Conservation (phyloP, 352 stramenopile genomes). For the Phytophthora citrophthora region DNA sequence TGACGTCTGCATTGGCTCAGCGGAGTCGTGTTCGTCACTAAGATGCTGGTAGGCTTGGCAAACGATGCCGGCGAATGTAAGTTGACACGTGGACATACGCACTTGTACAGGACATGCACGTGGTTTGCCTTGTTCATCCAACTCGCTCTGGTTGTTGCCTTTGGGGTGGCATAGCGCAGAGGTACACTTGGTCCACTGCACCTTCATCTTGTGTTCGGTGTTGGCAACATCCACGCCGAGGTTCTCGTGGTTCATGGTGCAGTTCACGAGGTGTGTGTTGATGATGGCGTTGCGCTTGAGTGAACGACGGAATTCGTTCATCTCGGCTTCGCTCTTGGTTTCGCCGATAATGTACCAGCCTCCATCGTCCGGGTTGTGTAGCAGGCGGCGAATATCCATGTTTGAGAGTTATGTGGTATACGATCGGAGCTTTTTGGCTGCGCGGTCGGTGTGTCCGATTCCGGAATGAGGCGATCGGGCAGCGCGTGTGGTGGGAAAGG, state of each 20-base stretch:
- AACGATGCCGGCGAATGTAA: constrained; percentile 73
- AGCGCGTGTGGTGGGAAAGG: constrained; percentile 19
- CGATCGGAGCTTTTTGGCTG: neutral
- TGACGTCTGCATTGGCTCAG: constrained; percentile 71
- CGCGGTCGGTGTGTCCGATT: constrained; percentile 27
- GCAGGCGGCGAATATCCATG: constrained; percentile 80
- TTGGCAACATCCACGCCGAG: constrained; percentile 40
- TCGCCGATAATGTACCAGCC: constrained; percentile 83
- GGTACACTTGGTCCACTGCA: constrained; percentile 86
- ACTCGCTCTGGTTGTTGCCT: constrained; percentile 36
- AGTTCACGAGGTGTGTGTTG: constrained; percentile 85
- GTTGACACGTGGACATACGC: constrained; percentile 84
- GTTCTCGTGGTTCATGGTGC: constrained; percentile 81
- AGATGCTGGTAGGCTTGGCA: constrained; percentile 82
- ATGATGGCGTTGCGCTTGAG: constrained; percentile 88
- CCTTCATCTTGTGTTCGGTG: constrained; percentile 84
- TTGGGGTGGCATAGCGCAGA: constrained; percentile 83
- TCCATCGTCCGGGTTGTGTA: constrained; percentile 80
- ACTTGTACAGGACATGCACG: constrained; percentile 70
- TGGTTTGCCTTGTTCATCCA: constrained; percentile 40
- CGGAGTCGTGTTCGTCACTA: constrained; percentile 78
- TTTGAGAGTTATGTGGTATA: neutral
- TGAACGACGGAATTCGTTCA: constrained; percentile 77
- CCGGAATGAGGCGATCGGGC: constrained; percentile 17
- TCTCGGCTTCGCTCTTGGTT: constrained; percentile 71